A percentile compares a stretch with the other conserved stretches of the same genome.
These are phyloP conservation scores for Smallanthus sonchifolius DNA, from an alignment of 129 eudicot species.

Conservation along the genomic window DNA sequence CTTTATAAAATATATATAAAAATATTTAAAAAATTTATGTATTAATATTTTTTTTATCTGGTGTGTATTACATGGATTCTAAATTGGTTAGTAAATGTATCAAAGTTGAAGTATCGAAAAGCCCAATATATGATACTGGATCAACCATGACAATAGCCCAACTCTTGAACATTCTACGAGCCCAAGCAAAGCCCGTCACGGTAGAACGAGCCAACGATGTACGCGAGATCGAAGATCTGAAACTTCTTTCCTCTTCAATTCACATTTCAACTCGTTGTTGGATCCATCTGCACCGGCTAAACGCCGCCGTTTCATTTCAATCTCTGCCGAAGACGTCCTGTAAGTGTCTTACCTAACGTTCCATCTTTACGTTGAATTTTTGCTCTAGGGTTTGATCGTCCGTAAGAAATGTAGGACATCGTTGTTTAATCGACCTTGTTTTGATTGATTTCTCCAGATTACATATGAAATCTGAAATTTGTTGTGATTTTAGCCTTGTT, in stretches of 20 bases:
- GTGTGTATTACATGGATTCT: too few species aligned
- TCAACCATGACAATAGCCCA: not conserved
- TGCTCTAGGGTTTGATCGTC: conserved; percentile 24
- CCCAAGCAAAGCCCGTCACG: conserved; percentile 13
- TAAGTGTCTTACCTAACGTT: conserved; percentile 8
- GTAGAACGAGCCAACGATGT: conserved; percentile 5
- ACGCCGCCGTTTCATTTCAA: conserved; percentile 16
- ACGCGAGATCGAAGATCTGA: conserved; percentile 29
- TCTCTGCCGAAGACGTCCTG: conserved; percentile 20
- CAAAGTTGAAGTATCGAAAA: too few species aligned
- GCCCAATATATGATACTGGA: conserved; percentile 2
- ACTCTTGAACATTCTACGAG: not conserved
- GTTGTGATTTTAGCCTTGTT: not conserved
- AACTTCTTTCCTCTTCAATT: conserved; percentile 13
- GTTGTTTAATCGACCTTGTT: not conserved
- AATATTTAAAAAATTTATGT: too few species aligned
- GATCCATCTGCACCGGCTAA: conserved; percentile 19
- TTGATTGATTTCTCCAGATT: conserved; percentile 6
- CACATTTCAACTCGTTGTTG: conserved; percentile 16
- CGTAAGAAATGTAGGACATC: not conserved
- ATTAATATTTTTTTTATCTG: too few species aligned
- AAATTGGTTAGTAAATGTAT: too few species aligned
- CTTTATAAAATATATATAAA: too few species aligned
- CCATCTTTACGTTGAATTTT: not conserved
- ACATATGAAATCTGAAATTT: not conserved